These are phyloP conservation scores for Vanrija sp. DNA, from an alignment of 1,284 basidiomycete genomes.

Conservation along the genomic window DNA sequence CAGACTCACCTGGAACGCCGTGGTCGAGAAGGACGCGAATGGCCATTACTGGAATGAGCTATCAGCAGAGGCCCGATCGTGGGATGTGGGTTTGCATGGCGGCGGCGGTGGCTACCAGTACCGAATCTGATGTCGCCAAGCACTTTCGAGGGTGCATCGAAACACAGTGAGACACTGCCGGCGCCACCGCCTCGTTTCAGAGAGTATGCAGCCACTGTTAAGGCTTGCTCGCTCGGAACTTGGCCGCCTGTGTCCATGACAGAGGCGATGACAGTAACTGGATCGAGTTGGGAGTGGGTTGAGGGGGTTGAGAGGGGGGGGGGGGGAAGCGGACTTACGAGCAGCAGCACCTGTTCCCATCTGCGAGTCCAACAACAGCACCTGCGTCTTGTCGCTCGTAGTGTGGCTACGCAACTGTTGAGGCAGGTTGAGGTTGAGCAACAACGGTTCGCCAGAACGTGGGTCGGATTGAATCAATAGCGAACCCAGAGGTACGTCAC, in stretches of 20 bases:
- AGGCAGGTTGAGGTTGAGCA: constrained; percentile 79
- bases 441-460: constrained; percentile 77
- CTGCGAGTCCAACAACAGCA: constrained; percentile 90
- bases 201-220: no score
- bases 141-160: neutral
- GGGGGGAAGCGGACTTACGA: constrained; percentile 39
- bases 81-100: no score
- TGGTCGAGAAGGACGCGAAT: constrained; percentile 94
- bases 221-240: no score
- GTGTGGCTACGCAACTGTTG: constrained; percentile 62
- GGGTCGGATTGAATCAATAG: constrained; percentile 86
- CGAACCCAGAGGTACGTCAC: constrained; percentile 81
- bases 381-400: constrained; percentile 67
- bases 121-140: no score
- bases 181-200: no score
- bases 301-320: neutral
- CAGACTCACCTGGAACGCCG: constrained; percentile 59
- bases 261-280: no score
- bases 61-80: constrained; percentile 16
- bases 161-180: no score
- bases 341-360: constrained; percentile 93
- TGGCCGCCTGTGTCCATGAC: no score
- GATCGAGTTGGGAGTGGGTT: no score
- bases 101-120: no score
- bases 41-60: constrained; percentile 62